Conservation (phyloP, 805 yeast genomes). For the Lipomyces oligophaga region DNA sequence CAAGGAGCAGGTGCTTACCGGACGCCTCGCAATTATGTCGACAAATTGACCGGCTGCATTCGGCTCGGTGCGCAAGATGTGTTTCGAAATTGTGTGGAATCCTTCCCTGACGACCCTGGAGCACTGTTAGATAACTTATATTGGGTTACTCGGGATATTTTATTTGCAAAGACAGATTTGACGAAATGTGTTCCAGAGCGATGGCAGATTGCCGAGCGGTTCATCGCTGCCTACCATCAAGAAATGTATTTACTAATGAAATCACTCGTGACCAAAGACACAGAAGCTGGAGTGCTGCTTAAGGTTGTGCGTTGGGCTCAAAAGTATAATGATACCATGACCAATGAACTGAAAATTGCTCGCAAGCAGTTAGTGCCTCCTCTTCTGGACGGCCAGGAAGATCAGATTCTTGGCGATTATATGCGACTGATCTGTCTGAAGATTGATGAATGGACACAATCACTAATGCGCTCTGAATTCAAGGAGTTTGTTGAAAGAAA, state of each 20-base stretch:
- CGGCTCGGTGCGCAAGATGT: constrained; percentile 54
- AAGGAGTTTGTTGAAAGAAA: constrained; percentile 59
- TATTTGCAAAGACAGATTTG: constrained; percentile 58
- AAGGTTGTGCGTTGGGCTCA: constrained; percentile 74
- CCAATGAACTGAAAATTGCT: constrained; percentile 47
- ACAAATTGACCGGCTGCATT: constrained; percentile 20
- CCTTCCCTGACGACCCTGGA: constrained; percentile 48
- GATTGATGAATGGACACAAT: constrained; percentile 80
- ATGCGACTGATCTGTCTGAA: constrained; percentile 64
- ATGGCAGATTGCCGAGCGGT: constrained; percentile 68
- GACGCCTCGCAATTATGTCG: constrained; percentile 20
- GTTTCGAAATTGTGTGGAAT: constrained; percentile 60
- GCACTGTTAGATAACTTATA: constrained; percentile 64
- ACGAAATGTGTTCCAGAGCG: constrained; percentile 58
- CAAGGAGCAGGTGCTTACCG: constrained; percentile 9
- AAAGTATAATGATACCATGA: constrained; percentile 55
- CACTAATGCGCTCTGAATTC: constrained; percentile 63
- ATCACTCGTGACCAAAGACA: constrained; percentile 60
- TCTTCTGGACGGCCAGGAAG: constrained; percentile 70
- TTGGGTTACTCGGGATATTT: constrained; percentile 80
- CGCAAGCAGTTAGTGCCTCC: constrained; percentile 50
- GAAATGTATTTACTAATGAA: constrained; percentile 62
- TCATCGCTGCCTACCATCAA: constrained; percentile 62
- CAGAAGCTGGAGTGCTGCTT: constrained; percentile 72
- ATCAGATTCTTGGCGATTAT: constrained; percentile 71